These are phyloP conservation scores for Phytophthora colocasiae DNA, from an alignment of 352 stramenopile species.

Conservation along the genomic window DNA sequence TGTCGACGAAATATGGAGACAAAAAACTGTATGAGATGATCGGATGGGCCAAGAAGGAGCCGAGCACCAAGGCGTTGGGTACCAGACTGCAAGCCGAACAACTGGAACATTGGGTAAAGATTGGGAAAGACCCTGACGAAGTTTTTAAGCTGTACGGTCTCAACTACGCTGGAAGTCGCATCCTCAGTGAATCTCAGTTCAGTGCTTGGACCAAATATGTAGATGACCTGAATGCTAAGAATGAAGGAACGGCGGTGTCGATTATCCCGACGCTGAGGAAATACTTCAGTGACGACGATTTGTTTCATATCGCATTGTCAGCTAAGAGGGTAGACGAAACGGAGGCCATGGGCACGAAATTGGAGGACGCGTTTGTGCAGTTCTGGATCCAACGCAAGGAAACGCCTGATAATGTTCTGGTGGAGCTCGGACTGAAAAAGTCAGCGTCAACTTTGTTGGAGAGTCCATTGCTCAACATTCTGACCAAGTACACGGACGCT, in stretches of 20 bases:
- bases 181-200: conserved; percentile 2
- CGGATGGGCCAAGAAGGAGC: not conserved
- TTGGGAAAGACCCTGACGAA: not conserved
- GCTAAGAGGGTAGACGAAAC: not conserved
- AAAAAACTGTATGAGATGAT: conserved; percentile 3
- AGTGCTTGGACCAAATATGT: not conserved
- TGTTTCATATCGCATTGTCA: not conserved
- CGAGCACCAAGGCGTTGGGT: not conserved
- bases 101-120: conserved; percentile 1
- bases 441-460: not conserved
- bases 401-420: conserved; percentile 1
- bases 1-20: conserved; percentile 4
- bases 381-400: not conserved
- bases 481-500: not conserved
- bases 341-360: not conserved
- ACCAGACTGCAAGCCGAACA: conserved; percentile 1
- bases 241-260: not conserved
- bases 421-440: not conserved
- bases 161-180: not conserved
- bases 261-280: not conserved
- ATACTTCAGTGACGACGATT: not conserved
- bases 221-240: not conserved
- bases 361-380: not conserved
- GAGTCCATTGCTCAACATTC: not conserved
- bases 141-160: conserved; percentile 5